Base-by-base conservation (phyloP, 2,329 filamentous ascomycete species). In the Penicillium digitatum region DNA sequence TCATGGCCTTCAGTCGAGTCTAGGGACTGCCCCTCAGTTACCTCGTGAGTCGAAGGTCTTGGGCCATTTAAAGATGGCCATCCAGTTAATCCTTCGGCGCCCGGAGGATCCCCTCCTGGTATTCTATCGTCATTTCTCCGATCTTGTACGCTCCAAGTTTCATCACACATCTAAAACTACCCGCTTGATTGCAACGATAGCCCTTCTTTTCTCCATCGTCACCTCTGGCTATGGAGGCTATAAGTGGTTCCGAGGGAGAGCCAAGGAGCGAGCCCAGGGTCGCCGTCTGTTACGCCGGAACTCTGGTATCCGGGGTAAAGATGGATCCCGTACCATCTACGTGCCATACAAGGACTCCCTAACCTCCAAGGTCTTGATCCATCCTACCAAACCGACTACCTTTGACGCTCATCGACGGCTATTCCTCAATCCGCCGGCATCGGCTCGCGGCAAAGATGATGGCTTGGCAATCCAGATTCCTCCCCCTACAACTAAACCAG, bases 321-420 rank as follows among this genome's bases (percentile, higher is more conserved):
- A 97, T 79, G 94, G 94, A 47, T 93, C 90, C 46, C 83, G 94
- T 52, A 95, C 91, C 14, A 94, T 99, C 55, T 97, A 94, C 69
- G 94, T 99, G 27, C 92, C 93, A 2, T 94, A 96, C 74, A 90
- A 90, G 72, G 84, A 91, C 63, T 69, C 66, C 24, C 55, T 66
- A 43, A 96, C 91, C 2, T 88, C 91, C 62, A 95, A 95, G 73
- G 93, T 99, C 45, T 87, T 88, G 54, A 96, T 99, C 60, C 81
- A 90, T 69, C 87, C 88, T 6, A 99, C 92, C 27, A 96, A 96
- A 70, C 84, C 86, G 20, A 88, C 93, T 34, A 99, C 94, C 0
- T 99, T 97, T 70, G 93, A 99, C 79, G 95, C 94, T 6, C 94
- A 99, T 75, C 84, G 94, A 29, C 83, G 95, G 26, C 81, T 99